Evolutionary conservation across 2,329 filamentous ascomycete genomes (phyloP).

Genomic region (Pseudopyricularia cyperi): DNA sequence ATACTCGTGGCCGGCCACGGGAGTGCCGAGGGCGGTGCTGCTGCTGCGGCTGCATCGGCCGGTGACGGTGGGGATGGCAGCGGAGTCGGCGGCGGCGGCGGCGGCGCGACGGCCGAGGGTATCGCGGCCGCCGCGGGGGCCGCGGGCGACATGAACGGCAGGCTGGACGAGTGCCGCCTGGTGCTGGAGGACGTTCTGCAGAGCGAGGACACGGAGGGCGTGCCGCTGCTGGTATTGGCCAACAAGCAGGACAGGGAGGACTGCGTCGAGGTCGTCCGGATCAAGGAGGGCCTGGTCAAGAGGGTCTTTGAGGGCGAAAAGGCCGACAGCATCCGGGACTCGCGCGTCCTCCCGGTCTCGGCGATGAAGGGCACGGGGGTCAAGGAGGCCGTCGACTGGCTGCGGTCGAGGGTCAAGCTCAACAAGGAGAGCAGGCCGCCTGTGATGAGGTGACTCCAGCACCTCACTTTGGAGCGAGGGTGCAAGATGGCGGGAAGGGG

Average conservation of each 20-base stretch:
- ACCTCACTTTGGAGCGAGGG: no score
- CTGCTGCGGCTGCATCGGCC: background rate
- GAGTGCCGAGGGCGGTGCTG: slow-evolving; percentile 9
- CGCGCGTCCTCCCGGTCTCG: slow-evolving; percentile 78
- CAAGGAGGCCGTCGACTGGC: slow-evolving; percentile 92
- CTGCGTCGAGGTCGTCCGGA: slow-evolving; percentile 91
- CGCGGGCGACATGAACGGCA: slow-evolving; percentile 21
- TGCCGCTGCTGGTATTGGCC: slow-evolving; percentile 81
- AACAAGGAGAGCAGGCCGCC: slow-evolving; percentile 89
- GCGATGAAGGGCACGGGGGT: slow-evolving; percentile 84
- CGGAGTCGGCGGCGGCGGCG: background rate
- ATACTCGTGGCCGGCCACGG: slow-evolving; percentile 32
- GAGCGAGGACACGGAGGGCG: slow-evolving; percentile 76
- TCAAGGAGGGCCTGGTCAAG: slow-evolving; percentile 92
- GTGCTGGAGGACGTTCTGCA: slow-evolving; percentile 85
- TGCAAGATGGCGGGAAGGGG: no score
- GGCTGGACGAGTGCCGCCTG: slow-evolving; percentile 76
- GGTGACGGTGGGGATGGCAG: background rate
- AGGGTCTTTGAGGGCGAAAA: slow-evolving; percentile 94
- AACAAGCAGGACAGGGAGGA: slow-evolving; percentile 98
- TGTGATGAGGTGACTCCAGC: slow-evolving; percentile 68
- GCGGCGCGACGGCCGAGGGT: background rate
- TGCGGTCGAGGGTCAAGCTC: slow-evolving; percentile 84
- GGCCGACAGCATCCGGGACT: slow-evolving; percentile 74
- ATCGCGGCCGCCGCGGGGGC: background rate